These are phyloP conservation scores for Lentinula guzmanii DNA, from an alignment of 768 basidiomycete genomes.

Conservation along the genomic window DNA sequence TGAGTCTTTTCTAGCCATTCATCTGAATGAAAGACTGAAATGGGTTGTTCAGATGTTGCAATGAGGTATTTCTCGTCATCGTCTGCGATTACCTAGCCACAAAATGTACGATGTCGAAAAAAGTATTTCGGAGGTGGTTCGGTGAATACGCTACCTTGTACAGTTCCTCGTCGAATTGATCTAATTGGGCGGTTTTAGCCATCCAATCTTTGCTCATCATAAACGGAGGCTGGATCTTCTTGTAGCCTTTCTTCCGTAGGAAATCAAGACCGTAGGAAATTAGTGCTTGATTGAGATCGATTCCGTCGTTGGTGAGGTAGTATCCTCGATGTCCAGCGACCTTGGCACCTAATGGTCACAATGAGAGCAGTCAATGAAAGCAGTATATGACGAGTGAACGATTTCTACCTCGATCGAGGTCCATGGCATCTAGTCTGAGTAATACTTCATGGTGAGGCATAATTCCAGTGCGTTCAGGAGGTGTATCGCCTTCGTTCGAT, in stretches of 20 bases:
- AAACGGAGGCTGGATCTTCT: slow-evolving; percentile 95
- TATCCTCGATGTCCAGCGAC: slow-evolving; percentile 94
- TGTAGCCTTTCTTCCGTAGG: slow-evolving; percentile 75
- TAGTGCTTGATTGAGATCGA: slow-evolving; percentile 96
- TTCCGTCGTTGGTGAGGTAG: slow-evolving; percentile 91
- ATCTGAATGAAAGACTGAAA: slow-evolving; percentile 91
- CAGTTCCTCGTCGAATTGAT: slow-evolving; percentile 97
- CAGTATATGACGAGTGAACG: slow-evolving; percentile 20
- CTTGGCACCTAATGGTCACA: slow-evolving; percentile 63
- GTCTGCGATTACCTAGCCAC: slow-evolving; percentile 60
- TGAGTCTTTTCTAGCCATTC: slow-evolving; percentile 97
- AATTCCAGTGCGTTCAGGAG: slow-evolving; percentile 67
- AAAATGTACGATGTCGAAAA: not conserved
- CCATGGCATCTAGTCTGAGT: slow-evolving; percentile 89
- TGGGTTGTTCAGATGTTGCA: slow-evolving; percentile 97
- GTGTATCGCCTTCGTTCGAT: slow-evolving; percentile 64
- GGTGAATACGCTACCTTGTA: slow-evolving; percentile 69
- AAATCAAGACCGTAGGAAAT: slow-evolving; percentile 95
- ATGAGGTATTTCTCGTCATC: slow-evolving; percentile 99
- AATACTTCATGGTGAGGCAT: slow-evolving; percentile 98
- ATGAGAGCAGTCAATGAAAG: not conserved
- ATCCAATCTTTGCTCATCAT: slow-evolving; percentile 98
- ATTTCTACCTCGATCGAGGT: slow-evolving; percentile 76
- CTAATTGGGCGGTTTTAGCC: slow-evolving; percentile 96
- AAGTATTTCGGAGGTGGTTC: not conserved